Conservation (phyloP, 2,329 filamentous ascomycete species). For the Aspergillus thermomutatus region DNA sequence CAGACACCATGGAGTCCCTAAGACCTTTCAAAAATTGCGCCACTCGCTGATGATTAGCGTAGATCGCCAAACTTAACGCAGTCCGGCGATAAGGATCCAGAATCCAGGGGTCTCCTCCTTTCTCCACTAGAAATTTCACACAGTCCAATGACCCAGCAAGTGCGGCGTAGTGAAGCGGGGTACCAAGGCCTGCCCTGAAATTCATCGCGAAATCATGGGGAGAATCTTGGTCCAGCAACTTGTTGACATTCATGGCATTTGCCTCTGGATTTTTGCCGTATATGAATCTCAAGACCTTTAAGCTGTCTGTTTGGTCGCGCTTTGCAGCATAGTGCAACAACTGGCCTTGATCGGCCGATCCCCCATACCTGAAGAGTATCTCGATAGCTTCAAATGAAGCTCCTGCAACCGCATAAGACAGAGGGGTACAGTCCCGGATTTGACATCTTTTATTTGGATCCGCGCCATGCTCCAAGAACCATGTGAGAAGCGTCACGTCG, state of each 20-base stretch:
- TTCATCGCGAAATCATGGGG: constrained; percentile 1
- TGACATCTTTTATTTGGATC: constrained; percentile 6
- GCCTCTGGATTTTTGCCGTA: background rate
- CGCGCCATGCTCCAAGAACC: constrained; percentile 7
- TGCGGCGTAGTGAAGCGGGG: constrained; percentile 4
- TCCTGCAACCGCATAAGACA: constrained; percentile 5
- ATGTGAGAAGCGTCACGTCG: background rate
- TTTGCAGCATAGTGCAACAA: constrained; percentile 6
- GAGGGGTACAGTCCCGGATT: constrained; percentile 3
- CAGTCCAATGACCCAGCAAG: constrained; percentile 2
- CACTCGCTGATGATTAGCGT: no score
- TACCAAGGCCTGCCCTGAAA: constrained; percentile 3
- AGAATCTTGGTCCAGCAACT: constrained; percentile 3
- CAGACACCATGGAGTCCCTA: no score
- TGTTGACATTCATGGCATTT: background rate
- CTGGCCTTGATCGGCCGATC: constrained; percentile 3
- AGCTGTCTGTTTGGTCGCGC: background rate
- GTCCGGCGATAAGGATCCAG: constrained; percentile 6
- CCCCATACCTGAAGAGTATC: constrained; percentile 2
- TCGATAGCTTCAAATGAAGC: constrained; percentile 2
- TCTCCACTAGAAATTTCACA: constrained; percentile 3
- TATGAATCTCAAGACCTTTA: background rate
- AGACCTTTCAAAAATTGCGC: no score
- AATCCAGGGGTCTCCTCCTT: constrained; percentile 1
- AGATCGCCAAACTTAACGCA: constrained; percentile 2